Evolutionary conservation across 2,329 filamentous ascomycete genomes (phyloP), one percentile per base, ranked within the genome.

Genomic region (Ilyonectria mors-panacis): DNA sequence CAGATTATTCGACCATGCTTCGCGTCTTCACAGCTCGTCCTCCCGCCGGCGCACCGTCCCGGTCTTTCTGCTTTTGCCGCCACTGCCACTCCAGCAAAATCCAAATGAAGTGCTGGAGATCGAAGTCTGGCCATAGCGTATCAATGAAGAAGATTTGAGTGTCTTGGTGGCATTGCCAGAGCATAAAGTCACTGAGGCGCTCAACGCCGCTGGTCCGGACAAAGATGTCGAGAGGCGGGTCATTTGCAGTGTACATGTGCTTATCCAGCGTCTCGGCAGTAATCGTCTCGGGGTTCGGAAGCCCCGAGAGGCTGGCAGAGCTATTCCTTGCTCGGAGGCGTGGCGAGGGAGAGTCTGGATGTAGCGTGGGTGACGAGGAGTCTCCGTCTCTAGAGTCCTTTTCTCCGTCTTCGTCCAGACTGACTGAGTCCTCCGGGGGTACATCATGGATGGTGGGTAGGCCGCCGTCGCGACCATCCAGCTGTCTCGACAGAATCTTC

Each of bases 111-210:
- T 95, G 89, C 91, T 94, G 95, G 5, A 99, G 86, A 78, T 97
- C 94, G 75, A 99, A 98, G 70, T 98, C 94, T 2, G 96, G 96
- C 96, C 96, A 99, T 69, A 97, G 85, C 71, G 94, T 96, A 75
- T 97, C 89, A 63, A 98, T 83, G 78, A 98, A 99, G 66, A 97
- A 94, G 70, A 99, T 92, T 67, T 97, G 93, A 0, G 96, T 98
- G 70, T 95, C 87, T 77, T 97, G 90, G 78, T 98, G 95, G 75
- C 94, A 96, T 81, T 99, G 96, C 96, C 96, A 99, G 37, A 99
- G 90, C 95, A 99, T 96, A 76, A 98, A 99, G 79, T 99, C 96
- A 78, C 94, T 98, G 66, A 99, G 85, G 55, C 96, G 89, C 80
- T 95, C 92, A 15, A 99, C 96, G 30, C 95, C 95, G 69, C 94